Evolutionary conservation across 2,329 filamentous ascomycete species (phyloP), one percentile per base, ranked within the genome.

Genomic region (Fusarium chaquense): DNA sequence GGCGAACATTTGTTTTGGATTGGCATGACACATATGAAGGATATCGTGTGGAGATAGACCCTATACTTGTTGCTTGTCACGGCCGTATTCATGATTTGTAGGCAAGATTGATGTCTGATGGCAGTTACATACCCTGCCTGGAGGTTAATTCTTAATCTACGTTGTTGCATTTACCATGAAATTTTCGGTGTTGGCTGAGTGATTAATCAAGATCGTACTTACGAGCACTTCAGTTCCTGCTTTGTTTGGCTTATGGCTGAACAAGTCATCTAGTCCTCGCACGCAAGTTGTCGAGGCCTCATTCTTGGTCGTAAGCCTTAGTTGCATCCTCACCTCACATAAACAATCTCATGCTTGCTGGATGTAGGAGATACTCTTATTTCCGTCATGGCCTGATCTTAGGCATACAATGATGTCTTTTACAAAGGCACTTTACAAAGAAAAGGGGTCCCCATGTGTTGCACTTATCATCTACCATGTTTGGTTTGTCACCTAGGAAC

Each of bases 101-200:
- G 47, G 43, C 22, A 57, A 56, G 51, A 69, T 61, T 58, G 51
- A 65, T 47, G 51, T 61, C 67, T 65, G 51, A 43, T 55, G 58
- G 63, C 40, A 52, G 63, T 43, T 49, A 18, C 24, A 45, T 24
- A 59, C 40, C 58, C 51, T 44, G 61, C 50, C 50, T n/a, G 53
- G 68, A 56, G 38, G 56, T 69, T 71, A 71, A 71, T 70, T 57
- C 30, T 59, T 44, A 57, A 69, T 62, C 60, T 46, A 69, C 53
- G 45, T 33, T 47, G 47, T 59, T 47, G 26, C 52, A 47, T 26
- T 22, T 30, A 58, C 15, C 33, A 54, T n/a, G 6, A 30, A 30
- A 36, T 16, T 10, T 8, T 32, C 11, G 18, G 10, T 32, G n/a
- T 35, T 35, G 8, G 15, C n/a, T 11, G 20, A 15, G 18, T 32